Percentiles rank a stretch among this genome's conserved stretches.
These are phyloP conservation scores for Limonium bicolor DNA, from an alignment of 148 eudicot genomes.

Conservation along the genomic window DNA sequence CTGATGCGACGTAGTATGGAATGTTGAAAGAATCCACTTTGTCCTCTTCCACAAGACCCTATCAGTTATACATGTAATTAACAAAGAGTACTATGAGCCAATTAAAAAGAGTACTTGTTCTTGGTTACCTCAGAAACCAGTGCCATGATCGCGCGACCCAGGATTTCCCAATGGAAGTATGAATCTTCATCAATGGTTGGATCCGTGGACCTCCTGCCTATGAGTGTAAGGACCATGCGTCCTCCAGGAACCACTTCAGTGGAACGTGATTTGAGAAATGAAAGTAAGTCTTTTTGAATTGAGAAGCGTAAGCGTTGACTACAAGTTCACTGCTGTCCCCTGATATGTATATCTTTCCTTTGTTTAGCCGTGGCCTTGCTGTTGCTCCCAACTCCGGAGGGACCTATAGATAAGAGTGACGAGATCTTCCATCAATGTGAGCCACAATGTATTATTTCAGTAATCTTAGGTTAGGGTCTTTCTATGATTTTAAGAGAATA, in stretches of 20 bases:
- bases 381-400: too few species aligned
- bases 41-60: conserved; percentile 54
- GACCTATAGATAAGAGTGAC: too few species aligned
- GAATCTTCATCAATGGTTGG: conserved; percentile 15
- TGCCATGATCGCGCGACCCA: conserved; percentile 34
- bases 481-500: too few species aligned
- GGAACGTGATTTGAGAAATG: conserved; percentile 36
- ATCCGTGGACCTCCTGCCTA: conserved; percentile 26
- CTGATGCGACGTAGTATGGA: conserved; percentile 49
- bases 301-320: conserved; percentile 25
- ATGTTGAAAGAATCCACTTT: conserved; percentile 49
- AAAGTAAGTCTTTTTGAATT: conserved; percentile 34
- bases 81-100: too few species aligned
- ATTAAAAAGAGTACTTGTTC: too few species aligned
- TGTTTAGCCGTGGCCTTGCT: too few species aligned
- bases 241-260: conserved; percentile 48
- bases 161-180: conserved; percentile 38
- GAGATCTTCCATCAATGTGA: too few species aligned
- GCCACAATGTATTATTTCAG: too few species aligned
- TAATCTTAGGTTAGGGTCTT: too few species aligned
- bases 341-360: conserved; percentile 47
- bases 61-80: too few species aligned
- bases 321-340: conserved; percentile 29
- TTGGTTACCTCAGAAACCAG: conserved; percentile 42
- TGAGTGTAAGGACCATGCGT: conserved; percentile 45